Evolutionary conservation across 129 eudicot genomes (phyloP).

Genomic region (Lactuca saligna): DNA sequence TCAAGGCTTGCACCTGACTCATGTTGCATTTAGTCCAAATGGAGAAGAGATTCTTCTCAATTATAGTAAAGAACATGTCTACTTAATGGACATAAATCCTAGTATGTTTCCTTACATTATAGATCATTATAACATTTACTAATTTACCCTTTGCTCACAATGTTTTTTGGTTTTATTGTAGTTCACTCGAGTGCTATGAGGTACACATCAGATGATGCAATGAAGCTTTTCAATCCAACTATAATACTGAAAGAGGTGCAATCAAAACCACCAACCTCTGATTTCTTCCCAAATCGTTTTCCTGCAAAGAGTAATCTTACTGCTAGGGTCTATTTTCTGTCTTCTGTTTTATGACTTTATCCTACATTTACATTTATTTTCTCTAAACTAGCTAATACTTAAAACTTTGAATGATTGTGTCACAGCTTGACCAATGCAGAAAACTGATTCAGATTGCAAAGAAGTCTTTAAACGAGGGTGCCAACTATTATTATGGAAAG

Average conservation of each 20-base stretch:
- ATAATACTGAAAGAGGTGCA: slow-evolving; percentile 54
- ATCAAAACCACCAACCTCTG: slow-evolving; percentile 42
- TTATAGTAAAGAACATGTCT: slow-evolving; percentile 90
- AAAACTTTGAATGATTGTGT: slow-evolving; percentile 13
- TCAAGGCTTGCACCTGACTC: slow-evolving; percentile 79
- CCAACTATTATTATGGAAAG: slow-evolving; percentile 66
- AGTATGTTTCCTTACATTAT: slow-evolving; percentile 39
- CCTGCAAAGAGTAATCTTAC: slow-evolving; percentile 44
- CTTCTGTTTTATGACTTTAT: slow-evolving; percentile 3
- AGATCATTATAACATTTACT: neutral
- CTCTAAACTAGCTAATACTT: no score
- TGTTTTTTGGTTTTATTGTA: slow-evolving; percentile 19
- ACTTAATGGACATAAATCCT: slow-evolving; percentile 75
- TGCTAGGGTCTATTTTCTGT: slow-evolving; percentile 57
- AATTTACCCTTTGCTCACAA: neutral
- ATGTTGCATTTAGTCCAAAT: slow-evolving; percentile 85
- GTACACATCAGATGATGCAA: slow-evolving; percentile 73
- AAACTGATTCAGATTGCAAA: slow-evolving; percentile 73
- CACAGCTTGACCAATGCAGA: slow-evolving; percentile 73
- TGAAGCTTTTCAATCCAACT: slow-evolving; percentile 52
- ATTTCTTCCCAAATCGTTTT: slow-evolving; percentile 38
- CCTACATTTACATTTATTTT: neutral
- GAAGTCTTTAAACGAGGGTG: slow-evolving; percentile 63
- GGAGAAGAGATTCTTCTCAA: slow-evolving; percentile 87
- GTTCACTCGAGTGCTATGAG: slow-evolving; percentile 46